Base-by-base conservation (phyloP, 2,329 filamentous ascomycete species). In the Pseudovirgaria hyperparasitica region DNA sequence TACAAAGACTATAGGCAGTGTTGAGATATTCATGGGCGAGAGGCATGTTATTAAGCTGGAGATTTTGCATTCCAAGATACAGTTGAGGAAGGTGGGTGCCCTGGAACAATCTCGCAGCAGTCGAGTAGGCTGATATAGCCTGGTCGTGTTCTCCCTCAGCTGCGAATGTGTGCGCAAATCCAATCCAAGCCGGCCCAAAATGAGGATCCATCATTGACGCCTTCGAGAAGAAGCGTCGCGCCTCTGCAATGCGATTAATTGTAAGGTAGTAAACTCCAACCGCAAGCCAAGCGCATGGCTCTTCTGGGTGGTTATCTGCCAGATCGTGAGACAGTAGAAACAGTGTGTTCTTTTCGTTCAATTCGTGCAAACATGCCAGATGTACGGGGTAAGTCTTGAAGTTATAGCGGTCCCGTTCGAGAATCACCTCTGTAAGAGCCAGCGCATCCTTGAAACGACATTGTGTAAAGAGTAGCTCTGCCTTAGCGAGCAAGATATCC, bases 111-210 rank as follows among this genome's bases (percentile, higher is more conserved):
- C 90, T 71, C 2, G 87, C 87, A 1, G 90, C 90, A 1, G 90
- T 98, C 16, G 82, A 92, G 58, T 98, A 98, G 0, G 92, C 90
- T 6, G 86, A 92, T 36, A 98, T 94, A 25, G 90, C 90, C 57
- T 98, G 90, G 51, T 98, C 90, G 52, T 96, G 86, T 54, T 98
- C 90, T 27, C 90, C 90, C 52, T 98, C 90, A 8, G 85, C 86
- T 2, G 90, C 90, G 50, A 98, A 98, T 0, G 90, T 98, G 52
- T 98, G 92, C 1, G 90, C 90, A 48, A 98, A 98, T 2, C 92
- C 90, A 38, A 98, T 96, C 90, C 90, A 98, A 3, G 90, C 90
- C 1, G 90, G 82, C 0, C 87, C 87, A 43, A 93, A 98, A 57
- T 96, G 87, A 5, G 87, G 82, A 47, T 98, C 86, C 76, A 98